A percentile compares a stretch with the other conserved stretches of the same genome.
phyloP scores from a whole-genome alignment of 2,329 filamentous ascomycete species.

The Trichoderma sp. region DNA sequence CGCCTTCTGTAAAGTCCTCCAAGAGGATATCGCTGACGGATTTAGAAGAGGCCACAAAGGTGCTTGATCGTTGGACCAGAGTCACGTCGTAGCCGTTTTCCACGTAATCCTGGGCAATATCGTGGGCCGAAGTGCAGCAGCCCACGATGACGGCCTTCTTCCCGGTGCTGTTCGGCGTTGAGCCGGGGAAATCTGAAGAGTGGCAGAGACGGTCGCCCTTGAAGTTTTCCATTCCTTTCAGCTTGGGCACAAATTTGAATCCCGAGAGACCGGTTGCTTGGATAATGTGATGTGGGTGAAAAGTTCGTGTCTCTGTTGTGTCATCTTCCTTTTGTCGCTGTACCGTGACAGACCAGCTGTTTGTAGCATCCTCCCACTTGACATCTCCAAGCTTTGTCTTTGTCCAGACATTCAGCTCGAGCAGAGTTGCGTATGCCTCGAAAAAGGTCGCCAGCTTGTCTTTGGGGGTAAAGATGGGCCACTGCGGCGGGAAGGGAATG shows the following conservation, averaged over 20 bases:
- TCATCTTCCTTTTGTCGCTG: slow-evolving; percentile 55
- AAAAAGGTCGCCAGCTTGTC: slow-evolving; percentile 73
- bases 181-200: slow-evolving; percentile 62
- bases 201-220: slow-evolving; percentile 64
- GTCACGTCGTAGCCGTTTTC: slow-evolving; percentile 70
- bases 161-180: slow-evolving; percentile 49
- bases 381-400: slow-evolving; percentile 53
- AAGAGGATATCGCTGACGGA: slow-evolving; percentile 58
- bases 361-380: slow-evolving; percentile 53
- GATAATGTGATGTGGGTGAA: slow-evolving; percentile 66
- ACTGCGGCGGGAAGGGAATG: slow-evolving; percentile 64
- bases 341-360: slow-evolving; percentile 60
- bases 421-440: slow-evolving; percentile 63
- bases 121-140: slow-evolving; percentile 69
- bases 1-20: slow-evolving; percentile 53
- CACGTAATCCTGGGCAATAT: slow-evolving; percentile 69
- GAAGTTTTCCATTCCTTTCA: slow-evolving; percentile 62
- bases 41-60: slow-evolving; percentile 63
- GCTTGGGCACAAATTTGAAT: slow-evolving; percentile 62
- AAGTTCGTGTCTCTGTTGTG: slow-evolving; percentile 53
- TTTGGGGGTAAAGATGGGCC: slow-evolving; percentile 73
- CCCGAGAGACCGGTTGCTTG: slow-evolving; percentile 71
- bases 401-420: slow-evolving; percentile 73
- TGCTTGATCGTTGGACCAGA: slow-evolving; percentile 69
- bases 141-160: slow-evolving; percentile 69